These are phyloP conservation scores for Aspergillus thermomutatus DNA, from an alignment of 2,329 filamentous ascomycete genomes.

Conservation along the genomic window DNA sequence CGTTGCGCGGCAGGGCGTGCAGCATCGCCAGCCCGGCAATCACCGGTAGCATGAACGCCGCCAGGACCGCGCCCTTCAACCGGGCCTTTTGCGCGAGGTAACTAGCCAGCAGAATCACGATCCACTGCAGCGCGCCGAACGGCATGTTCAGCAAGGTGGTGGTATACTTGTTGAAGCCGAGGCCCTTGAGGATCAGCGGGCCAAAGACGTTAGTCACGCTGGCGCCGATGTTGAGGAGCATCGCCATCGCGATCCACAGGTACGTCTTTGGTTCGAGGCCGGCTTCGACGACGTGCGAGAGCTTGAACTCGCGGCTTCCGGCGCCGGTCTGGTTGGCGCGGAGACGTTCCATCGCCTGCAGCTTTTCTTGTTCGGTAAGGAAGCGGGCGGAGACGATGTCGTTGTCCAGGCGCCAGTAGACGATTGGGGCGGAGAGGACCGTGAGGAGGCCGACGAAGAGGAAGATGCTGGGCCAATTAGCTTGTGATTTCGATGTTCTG, in stretches of 20 bases:
- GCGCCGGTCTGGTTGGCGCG: conserved; percentile 51
- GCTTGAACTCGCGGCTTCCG: conserved; percentile 46
- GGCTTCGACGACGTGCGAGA: conserved; percentile 42
- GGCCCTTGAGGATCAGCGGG: conserved; percentile 58
- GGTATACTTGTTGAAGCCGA: conserved; percentile 57
- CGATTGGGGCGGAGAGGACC: conserved; percentile 54
- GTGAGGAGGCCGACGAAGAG: conserved; percentile 62
- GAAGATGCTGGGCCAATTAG: conserved; percentile 47
- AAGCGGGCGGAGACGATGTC: conserved; percentile 54
- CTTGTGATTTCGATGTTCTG: neutral
- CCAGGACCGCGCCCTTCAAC: conserved; percentile 56
- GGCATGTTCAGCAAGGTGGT: conserved; percentile 65
- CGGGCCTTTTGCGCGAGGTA: conserved; percentile 57
- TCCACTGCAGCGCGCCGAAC: conserved; percentile 60
- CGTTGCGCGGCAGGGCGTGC: conserved; percentile 49
- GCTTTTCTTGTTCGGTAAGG: conserved; percentile 45
- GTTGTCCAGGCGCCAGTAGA: conserved; percentile 58
- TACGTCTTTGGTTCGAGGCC: conserved; percentile 48
- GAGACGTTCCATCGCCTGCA: conserved; percentile 48
- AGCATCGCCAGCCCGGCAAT: conserved; percentile 57
- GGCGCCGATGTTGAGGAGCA: conserved; percentile 64
- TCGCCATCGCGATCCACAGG: conserved; percentile 58
- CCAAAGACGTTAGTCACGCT: conserved; percentile 64
- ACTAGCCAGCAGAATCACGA: conserved; percentile 58
- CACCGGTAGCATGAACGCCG: conserved; percentile 56